Evolutionary conservation across 768 basidiomycete species (phyloP).

Genomic region (Phanerochaete sordida): DNA sequence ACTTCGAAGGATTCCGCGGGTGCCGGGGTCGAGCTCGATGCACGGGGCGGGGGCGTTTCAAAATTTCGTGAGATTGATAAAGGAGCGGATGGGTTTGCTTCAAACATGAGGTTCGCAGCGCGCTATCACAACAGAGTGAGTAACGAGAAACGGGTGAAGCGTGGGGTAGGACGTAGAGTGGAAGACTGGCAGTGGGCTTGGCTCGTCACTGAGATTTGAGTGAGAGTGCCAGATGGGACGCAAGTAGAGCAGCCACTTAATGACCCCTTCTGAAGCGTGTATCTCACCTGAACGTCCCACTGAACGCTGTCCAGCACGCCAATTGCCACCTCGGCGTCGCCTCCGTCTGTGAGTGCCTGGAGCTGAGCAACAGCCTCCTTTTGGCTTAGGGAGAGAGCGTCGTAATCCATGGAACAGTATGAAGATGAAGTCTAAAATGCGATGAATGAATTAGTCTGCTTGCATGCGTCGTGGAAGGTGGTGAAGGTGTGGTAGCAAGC

Average conservation of each 20-base stretch:
- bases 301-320: constrained; percentile 56
- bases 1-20: constrained; percentile 42
- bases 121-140: constrained; percentile 30
- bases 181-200: background rate
- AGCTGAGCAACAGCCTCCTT: constrained; percentile 38
- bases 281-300: constrained; percentile 68
- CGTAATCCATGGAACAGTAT: constrained; percentile 8
- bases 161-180: background rate
- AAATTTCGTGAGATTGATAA: constrained; percentile 5
- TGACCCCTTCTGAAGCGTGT: background rate
- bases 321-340: constrained; percentile 60
- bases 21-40: constrained; percentile 10
- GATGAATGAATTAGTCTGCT: background rate
- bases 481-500: constrained; percentile 1
- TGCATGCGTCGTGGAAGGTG: constrained; percentile 6
- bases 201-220: too few species aligned
- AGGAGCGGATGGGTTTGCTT: constrained; percentile 21
- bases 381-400: constrained; percentile 24
- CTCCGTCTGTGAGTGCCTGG: constrained; percentile 54
- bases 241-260: too few species aligned
- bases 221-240: too few species aligned
- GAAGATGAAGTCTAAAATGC: background rate
- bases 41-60: constrained; percentile 16
- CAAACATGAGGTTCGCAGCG: constrained; percentile 61
- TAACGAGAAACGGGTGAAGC: background rate